Evolutionary conservation across 1,139 yeast genomes (phyloP), one percentile per base, ranked within the genome.

Genomic region (Yamadazyma membranifaciens): DNA sequence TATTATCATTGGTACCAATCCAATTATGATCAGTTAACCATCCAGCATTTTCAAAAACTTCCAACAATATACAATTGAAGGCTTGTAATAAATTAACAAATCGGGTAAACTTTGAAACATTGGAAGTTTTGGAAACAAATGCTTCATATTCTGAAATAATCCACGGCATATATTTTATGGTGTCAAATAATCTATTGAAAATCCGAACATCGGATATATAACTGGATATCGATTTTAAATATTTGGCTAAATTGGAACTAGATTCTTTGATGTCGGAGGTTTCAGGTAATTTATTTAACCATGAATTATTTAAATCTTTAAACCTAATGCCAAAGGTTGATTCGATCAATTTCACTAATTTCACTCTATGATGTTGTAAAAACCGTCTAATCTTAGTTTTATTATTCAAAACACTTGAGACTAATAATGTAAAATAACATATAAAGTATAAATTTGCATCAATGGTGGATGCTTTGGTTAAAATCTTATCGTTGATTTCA

Each of bases 1-100:
- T 50, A 50, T 73, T 65, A 46, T 73, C 75, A 29, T 54, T 49
- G 15, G 79, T 75, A 6, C 70, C 67, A 2, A 76, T 63, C 78
- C 80, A 78, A 47, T 73, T 66, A 51, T 78, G 82, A 37, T 76
- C 81, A 2, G 78, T 70, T 33, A 74, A 59, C 77, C 81, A 78
- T 2, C 81, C 83, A n/a, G 73, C 70, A 42, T 78, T 77, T 49
- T 78, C 83, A 33, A 78, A 58, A 6, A 77, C 62, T 53, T 78
- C 83, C 47, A 72, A 61, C 3, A 68, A 59, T 37, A 71, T 59
- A 46, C 77, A 71, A 45, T 71, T 71, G 42, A 72, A 45, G 2
- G 77, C 60, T 50, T 72, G 77, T 24, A 63, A 50, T 30, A 70
- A 59, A 47, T 70, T 70, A 44, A 72, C 47, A 34, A 69, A 52